These are phyloP conservation scores for Tolypocladium paradoxum DNA, from an alignment of 2,329 filamentous ascomycete species.

Conservation along the genomic window DNA sequence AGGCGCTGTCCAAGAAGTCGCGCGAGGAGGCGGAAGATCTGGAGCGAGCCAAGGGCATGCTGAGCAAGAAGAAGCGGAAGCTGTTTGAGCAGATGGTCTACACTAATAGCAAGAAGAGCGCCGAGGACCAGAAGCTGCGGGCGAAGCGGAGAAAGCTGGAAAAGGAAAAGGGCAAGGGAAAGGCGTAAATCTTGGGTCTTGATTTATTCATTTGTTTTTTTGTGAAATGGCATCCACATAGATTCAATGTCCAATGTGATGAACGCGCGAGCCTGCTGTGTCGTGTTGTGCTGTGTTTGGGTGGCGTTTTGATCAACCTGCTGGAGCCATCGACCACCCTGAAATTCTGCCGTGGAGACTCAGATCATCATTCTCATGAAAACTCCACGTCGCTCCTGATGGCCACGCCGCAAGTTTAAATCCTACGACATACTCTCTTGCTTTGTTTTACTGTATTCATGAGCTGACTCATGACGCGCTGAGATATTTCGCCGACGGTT, in stretches of 20 bases:
- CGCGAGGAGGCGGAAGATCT: conserved; percentile 75
- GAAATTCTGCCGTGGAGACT: neutral
- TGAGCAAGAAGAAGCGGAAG: conserved; percentile 96
- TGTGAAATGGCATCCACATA: conserved; percentile 4
- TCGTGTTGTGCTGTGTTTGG: neutral
- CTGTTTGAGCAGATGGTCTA: conserved; percentile 96
- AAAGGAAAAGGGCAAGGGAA: conserved; percentile 41
- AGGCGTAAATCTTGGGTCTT: conserved; percentile 15
- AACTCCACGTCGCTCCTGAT: neutral
- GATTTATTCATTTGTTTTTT: neutral
- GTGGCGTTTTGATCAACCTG: neutral
- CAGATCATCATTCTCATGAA: neutral
- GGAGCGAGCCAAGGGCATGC: conserved; percentile 94
- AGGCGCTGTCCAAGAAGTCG: conserved; percentile 59
- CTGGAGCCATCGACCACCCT: neutral
- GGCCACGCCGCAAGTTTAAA: neutral
- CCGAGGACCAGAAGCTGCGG: conserved; percentile 76
- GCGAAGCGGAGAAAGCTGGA: conserved; percentile 88
- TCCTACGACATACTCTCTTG: too few relatives aligned
- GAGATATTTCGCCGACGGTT: neutral
- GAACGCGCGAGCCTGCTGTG: neutral
- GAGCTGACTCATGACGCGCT: neutral
- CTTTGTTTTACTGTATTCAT: neutral
- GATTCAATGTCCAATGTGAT: conserved; percentile 1
- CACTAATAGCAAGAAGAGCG: conserved; percentile 86